Evolutionary conservation across 2,329 filamentous ascomycete species (phyloP), one percentile per base, ranked within the genome.

Genomic region (Biscogniauxia sp.): DNA sequence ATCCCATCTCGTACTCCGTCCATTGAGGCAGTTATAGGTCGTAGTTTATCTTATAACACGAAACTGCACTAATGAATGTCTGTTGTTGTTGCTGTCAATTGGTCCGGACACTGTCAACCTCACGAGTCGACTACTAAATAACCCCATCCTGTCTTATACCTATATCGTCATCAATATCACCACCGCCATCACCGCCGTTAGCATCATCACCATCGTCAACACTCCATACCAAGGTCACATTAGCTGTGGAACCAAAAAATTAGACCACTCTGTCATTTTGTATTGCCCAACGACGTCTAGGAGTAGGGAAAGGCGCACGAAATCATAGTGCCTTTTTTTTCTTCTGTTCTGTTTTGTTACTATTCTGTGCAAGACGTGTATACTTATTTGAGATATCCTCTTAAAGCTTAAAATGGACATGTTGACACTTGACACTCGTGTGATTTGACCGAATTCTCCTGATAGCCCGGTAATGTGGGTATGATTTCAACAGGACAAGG

Each of bases 231-330:
- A n/a, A n/a, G 32, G 32, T 55, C 32, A 23, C 53, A 55, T 55
- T 19, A n/a, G 8, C 37, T 23, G 53, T 55, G 53, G 53, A 55
- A 55, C 37, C 20, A 20, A n/a, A 3, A 55, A 55, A 49, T 55
- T 55, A 55, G 23, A 49, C 23, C 41, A 51, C 19, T 25, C n/a
- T 51, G 19, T 20, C 50, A 11, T 54, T n/a, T 37, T n/a, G 19
- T 20, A 26, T 26, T 32, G 7, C 32, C 26, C 19, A 26, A 32
- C 52, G 25, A 37, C 52, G 8, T 32, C 20, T n/a, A 45, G 17
- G 11, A 45, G 37, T n/a, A 45, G 13, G 15, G 2, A 45, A 45
- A 45, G 11, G 7, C 11, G 37, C 37, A 7, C 50, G 50, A 51
- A 25, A 51, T 23, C 3, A 51, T 13, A 32, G 7, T 32, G 23